Base-by-base conservation (phyloP, 2,329 filamentous ascomycete genomes). In the Colletotrichum zoysiae region DNA sequence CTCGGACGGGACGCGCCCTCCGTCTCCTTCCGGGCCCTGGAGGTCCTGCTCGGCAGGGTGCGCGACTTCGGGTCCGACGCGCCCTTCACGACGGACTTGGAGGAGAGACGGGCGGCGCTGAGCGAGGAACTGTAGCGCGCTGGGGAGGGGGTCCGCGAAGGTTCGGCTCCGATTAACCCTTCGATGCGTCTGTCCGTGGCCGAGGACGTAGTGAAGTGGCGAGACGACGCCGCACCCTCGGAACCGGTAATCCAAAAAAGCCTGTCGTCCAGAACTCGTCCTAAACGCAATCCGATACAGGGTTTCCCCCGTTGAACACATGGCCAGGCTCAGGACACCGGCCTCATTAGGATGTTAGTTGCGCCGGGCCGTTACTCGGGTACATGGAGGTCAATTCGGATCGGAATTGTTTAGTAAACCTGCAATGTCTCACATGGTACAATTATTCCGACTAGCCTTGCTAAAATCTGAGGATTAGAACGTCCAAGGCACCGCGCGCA, bases 1-100 rank as follows among this genome's bases (percentile, higher is more conserved):
- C 81, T 87, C 1, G 89, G 90, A 0, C 89, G 93, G 79, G 94
- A 92, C 77, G 87, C 89, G 23, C 91, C 92, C 0, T 87, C 85
- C 20, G 91, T 90, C 0, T 87, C 90, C 0, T 93, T 92, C 78
- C 84, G 93, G 44, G 90, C 93, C 67, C 78, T 96, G 26, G 93
- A 96, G 84, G 91, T 92, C 77, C 79, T 96, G 75, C 84, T 96
- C 1, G 93, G 93, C 0, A 84, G 92, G 50, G 89, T 95, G n/a
- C 81, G 87, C 20, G n/a, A 30, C 33, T 57, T 68, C 16, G 33
- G 66, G 5, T 68, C 58, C 12, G 11, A 23, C 2, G 20, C 53
- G n/a, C 53, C 53, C 4, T 56, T 56, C 33, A 38, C 53, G 11
- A 56, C 30, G 20, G 30, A 35, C 11, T 18, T 8, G 11, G 6